Conservation (phyloP, 2,329 filamentous ascomycete genomes). For the Sporothrix luriei region DNA sequence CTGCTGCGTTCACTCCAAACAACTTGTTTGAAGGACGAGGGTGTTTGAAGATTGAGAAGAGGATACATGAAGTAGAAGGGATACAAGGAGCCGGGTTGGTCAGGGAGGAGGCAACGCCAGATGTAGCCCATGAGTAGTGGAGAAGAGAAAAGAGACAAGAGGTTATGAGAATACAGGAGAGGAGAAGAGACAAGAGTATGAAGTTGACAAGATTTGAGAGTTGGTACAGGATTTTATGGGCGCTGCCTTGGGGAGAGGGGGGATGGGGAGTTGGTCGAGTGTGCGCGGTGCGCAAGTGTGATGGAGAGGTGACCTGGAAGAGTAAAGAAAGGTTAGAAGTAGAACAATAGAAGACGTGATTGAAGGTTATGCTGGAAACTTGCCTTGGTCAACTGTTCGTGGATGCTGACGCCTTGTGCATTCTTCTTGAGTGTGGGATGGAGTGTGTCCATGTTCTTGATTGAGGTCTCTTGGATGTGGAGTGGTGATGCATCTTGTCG, state of each 20-base stretch:
- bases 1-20: not conserved
- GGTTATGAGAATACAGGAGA: not conserved
- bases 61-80: not conserved
- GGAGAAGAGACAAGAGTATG: not conserved
- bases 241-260: not conserved
- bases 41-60: not conserved
- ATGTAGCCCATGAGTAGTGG: not conserved
- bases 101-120: not conserved
- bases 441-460: not conserved
- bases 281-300: not conserved
- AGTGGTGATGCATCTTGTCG: not conserved
- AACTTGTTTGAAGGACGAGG: not conserved
- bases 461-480: not conserved
- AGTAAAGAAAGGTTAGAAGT: not conserved
- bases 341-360: not conserved
- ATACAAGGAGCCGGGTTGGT: not conserved
- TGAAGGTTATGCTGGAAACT: not conserved
- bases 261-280: not conserved
- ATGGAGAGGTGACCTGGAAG: not conserved
- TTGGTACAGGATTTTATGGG: conserved; percentile 9
- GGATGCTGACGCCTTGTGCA: not conserved
- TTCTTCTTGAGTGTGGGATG: not conserved
- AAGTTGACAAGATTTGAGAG: not conserved
- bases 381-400: conserved; percentile 1
- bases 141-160: not conserved